Conservation (phyloP, 768 basidiomycete species). For the Termitomyces sp. region DNA sequence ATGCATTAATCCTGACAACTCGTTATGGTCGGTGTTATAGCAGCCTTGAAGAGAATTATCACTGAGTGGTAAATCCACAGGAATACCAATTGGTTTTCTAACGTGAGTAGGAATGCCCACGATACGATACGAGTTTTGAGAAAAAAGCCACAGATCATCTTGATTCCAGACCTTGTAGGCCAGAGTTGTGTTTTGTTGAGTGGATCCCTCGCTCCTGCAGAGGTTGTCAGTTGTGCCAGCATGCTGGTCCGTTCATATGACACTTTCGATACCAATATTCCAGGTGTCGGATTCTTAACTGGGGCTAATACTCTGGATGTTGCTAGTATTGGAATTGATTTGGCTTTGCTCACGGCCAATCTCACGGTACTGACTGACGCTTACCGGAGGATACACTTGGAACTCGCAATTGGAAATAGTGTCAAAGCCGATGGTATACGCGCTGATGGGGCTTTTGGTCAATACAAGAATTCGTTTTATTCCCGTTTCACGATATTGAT, state of each 20-base stretch:
- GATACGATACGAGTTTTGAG: not conserved
- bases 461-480: not conserved
- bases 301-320: slow-evolving; percentile 68
- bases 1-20: slow-evolving; percentile 43
- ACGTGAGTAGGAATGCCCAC: slow-evolving; percentile 25
- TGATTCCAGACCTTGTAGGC: slow-evolving; percentile 51
- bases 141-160: slow-evolving; percentile 42
- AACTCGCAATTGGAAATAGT: slow-evolving; percentile 42
- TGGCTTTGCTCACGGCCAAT: slow-evolving; percentile 36
- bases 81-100: slow-evolving; percentile 68
- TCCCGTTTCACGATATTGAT: not conserved
- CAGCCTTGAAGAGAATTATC: not conserved
- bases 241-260: slow-evolving; percentile 49
- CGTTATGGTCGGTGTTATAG: slow-evolving; percentile 28
- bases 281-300: slow-evolving; percentile 43
- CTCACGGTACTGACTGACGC: slow-evolving; percentile 42
- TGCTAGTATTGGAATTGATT: slow-evolving; percentile 56
- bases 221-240: slow-evolving; percentile 39
- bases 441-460: slow-evolving; percentile 44
- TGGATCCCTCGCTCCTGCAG: slow-evolving; percentile 33
- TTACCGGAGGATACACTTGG: slow-evolving; percentile 45
- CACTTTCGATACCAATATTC: slow-evolving; percentile 14
- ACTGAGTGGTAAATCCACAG: slow-evolving; percentile 23
- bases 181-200: slow-evolving; percentile 53
- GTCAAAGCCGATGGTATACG: slow-evolving; percentile 57